Percentiles rank a stretch among this genome's conserved stretches.
Evolutionary conservation across 2,329 filamentous ascomycete genomes (phyloP).

Genomic region (Paecilomyces niveus): DNA sequence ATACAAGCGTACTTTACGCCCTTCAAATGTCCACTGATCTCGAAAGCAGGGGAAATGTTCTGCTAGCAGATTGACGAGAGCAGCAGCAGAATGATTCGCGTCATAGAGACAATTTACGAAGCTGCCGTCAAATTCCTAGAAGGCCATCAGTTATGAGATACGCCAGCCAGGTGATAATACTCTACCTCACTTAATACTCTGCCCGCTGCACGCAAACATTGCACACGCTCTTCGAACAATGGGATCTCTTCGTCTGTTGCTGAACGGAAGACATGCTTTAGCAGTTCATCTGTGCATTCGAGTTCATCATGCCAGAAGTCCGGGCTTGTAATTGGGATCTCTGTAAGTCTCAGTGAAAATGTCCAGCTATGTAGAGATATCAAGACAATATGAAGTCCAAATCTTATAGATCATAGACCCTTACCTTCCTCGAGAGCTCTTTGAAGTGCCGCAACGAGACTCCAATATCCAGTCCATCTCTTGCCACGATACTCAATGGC

Average conservation of each 20-base stretch:
- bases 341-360: constrained; percentile 36
- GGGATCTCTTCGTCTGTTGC: constrained; percentile 82
- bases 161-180: too few species aligned
- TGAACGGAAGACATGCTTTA: constrained; percentile 77
- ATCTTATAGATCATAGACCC: constrained; percentile 11
- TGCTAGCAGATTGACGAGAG: constrained; percentile 77
- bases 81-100: constrained; percentile 72
- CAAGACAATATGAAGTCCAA: background rate
- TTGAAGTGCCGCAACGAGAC: constrained; percentile 78
- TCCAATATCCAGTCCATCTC: constrained; percentile 93
- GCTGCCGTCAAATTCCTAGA: constrained; percentile 66
- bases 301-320: constrained; percentile 76
- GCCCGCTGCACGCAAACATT: constrained; percentile 76
- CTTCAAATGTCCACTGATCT: constrained; percentile 71
- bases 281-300: constrained; percentile 65
- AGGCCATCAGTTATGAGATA: background rate
- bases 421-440: constrained; percentile 80
- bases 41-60: constrained; percentile 78
- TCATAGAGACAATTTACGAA: constrained; percentile 66
- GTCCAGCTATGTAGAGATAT: background rate
- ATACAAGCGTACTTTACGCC: constrained; percentile 69
- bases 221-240: constrained; percentile 67
- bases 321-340: constrained; percentile 80
- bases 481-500: constrained; percentile 73
- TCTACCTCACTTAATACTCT: constrained; percentile 68